Conservation (phyloP, 768 basidiomycete species). For the Leccinum ochraceum region DNA sequence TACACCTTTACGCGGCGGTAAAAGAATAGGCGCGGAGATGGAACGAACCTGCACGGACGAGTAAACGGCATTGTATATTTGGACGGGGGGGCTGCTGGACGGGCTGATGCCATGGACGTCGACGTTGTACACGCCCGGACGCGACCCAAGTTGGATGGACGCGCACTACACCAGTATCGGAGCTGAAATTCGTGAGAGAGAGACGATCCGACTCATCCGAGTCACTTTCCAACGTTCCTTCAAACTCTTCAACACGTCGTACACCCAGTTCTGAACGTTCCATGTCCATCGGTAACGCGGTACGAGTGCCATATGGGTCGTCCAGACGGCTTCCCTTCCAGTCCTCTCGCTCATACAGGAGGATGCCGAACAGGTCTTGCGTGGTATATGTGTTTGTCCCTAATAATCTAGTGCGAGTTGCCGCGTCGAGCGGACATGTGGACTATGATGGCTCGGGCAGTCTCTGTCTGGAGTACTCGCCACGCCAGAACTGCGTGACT, state of each 20-base stretch:
- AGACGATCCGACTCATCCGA: neutral
- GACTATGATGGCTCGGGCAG: too few species aligned
- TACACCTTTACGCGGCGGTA: slow-evolving; percentile 60
- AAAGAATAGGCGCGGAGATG: neutral
- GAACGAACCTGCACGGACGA: slow-evolving; percentile 76
- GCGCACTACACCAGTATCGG: slow-evolving; percentile 32
- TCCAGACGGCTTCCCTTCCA: slow-evolving; percentile 28
- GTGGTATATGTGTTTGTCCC: too few species aligned
- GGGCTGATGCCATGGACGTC: slow-evolving; percentile 26
- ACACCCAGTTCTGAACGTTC: slow-evolving; percentile 34
- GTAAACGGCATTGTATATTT: slow-evolving; percentile 93
- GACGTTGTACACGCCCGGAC: slow-evolving; percentile 24
- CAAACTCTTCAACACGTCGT: slow-evolving; percentile 22
- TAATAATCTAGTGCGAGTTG: neutral
- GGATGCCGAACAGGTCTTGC: neutral
- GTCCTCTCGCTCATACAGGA: slow-evolving; percentile 9
- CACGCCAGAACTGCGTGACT: too few species aligned
- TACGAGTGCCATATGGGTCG: slow-evolving; percentile 18
- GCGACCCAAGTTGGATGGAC: slow-evolving; percentile 26
- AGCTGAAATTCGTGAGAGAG: slow-evolving; percentile 30
- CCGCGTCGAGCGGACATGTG: too few species aligned
- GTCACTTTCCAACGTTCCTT: neutral
- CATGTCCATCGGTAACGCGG: slow-evolving; percentile 19
- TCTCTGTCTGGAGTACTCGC: too few species aligned
- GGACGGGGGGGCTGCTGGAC: slow-evolving; percentile 56